Base-by-base conservation (phyloP, 2,329 filamentous ascomycete species). In the Clarireedia homoeocarpa region DNA sequence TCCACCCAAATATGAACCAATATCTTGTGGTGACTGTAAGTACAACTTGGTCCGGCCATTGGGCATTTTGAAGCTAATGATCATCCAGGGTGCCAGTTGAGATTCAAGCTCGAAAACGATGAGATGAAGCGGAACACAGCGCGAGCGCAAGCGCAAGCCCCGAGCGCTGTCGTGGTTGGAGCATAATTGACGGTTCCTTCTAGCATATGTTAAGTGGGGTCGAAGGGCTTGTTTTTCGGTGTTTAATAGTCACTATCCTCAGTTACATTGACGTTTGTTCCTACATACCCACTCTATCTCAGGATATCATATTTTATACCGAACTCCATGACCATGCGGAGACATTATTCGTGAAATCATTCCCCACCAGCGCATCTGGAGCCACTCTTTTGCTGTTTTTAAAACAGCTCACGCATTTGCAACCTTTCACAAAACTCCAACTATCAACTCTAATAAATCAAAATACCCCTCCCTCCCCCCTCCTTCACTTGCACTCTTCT, bases 401-500 rank as follows among this genome's bases (percentile, higher is more conserved):
- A 17, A 23, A 6, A 44, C n/a, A 9, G 6, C n/a, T 6, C 23
- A 17, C 17, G n/a, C 10, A 10, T 15, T 15, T 15, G 4, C 9
- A 5, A 47, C 6, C 6, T 14, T 17, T 65, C 58, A 69, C 42
- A 69, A 59, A 36, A 84, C 77, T 61, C 80, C 78, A 58, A 82
- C 76, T 12, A 82, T 75, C 45, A 88, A 70, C 62, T 87, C 84
- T 44, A 88, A 69, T 5, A 87, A 69, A 63, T 86, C 83, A 65
- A 86, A 84, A 65, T 85, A 86, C 0, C 76, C 74, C 51, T 83
- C 79, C 14, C 81, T 74, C 17, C 64, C 62, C 30, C 62, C 5
- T 74, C 72, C 1, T 75, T 68, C 58, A 74, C 79, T 30, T 73
- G 72, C 83, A 83, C 2, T 86, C 70, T 6, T 86, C 34, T 73